These are phyloP conservation scores for Starmerella vaccinii DNA, from an alignment of 805 yeast species.

Conservation along the genomic window DNA sequence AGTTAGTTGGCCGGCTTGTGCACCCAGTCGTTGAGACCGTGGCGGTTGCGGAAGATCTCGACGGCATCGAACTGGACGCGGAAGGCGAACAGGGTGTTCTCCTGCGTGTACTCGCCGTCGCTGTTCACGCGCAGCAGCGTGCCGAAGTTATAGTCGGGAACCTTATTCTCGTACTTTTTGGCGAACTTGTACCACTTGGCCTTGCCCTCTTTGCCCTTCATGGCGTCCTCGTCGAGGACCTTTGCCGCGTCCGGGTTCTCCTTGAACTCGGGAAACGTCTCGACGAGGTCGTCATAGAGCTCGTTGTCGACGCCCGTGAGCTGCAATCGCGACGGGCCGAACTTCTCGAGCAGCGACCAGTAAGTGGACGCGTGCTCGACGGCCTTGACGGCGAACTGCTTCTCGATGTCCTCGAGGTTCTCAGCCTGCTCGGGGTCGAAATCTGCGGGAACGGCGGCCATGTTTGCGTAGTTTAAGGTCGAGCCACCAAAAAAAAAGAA, in stretches of 20 bases:
- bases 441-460: constrained; percentile 17
- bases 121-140: constrained; percentile 73
- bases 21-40: constrained; percentile 88
- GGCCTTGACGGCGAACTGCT: constrained; percentile 95
- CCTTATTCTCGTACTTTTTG: constrained; percentile 63
- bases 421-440: constrained; percentile 88
- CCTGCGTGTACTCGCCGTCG: constrained; percentile 65
- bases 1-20: constrained; percentile 4
- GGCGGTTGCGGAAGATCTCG: constrained; percentile 86
- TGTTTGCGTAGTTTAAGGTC: constrained; percentile 1
- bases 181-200: constrained; percentile 84
- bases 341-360: constrained; percentile 65
- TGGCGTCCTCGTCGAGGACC: constrained; percentile 59
- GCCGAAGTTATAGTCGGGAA: constrained; percentile 93
- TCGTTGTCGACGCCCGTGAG: constrained; percentile 35
- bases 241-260: constrained; percentile 45
- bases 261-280: constrained; percentile 80
- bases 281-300: constrained; percentile 36
- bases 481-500: not conserved
- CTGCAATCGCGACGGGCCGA: constrained; percentile 64
- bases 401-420: constrained; percentile 89
- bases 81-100: constrained; percentile 76
- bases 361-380: constrained; percentile 88
- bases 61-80: constrained; percentile 91
- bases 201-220: constrained; percentile 74